Evolutionary conservation across 805 yeast species (phyloP), one percentile per base, ranked within the genome.

Genomic region (Grigorovia jiainica): DNA sequence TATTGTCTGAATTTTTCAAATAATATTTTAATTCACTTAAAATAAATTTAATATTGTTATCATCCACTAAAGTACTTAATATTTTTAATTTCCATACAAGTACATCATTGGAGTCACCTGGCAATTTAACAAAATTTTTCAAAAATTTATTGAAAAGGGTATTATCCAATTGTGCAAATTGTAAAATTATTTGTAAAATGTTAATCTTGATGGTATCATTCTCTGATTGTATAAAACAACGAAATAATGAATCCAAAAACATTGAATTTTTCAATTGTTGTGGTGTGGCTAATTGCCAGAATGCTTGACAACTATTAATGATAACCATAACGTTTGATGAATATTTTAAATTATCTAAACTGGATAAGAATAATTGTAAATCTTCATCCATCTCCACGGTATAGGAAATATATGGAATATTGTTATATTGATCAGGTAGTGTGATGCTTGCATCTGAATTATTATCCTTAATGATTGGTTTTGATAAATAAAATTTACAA

Each of bases 11-110:
- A 11, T 60, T 52, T 16, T 53, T 45, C 0, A 76, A 74, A 45
- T 76, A 73, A 53, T 76, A 76, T 53, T 79, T 80, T 24, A 87
- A 59, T 55, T 87, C 94, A 25, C 71, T 67, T 24, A 81, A 60
- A 4, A 85, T 69, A 2, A 52, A 43, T 17, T 68, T 66, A 35
- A 76, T 73, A 50, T 75, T 84, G 9, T 61, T 54, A 31, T 72
- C 75, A 42, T 71, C 69, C 29, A 77, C 71, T n/a, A 86, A 62
- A 18, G 71, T 65, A 5, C 86, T 70, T 31, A 87, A 61, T 17
- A 85, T 73, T 38, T 69, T 67, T 6, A 89, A 58, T 58, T 87
- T 90, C 38, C 71, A 60, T 34, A 63, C 60, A 6, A 82, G 69
- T 7, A 50, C 44, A 1, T 56, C 49, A 1, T 51, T 38, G 1